Evolutionary conservation across 345 rosid genomes (phyloP), one percentile per base, ranked within the genome.

Genomic region (Mangifera indica): DNA sequence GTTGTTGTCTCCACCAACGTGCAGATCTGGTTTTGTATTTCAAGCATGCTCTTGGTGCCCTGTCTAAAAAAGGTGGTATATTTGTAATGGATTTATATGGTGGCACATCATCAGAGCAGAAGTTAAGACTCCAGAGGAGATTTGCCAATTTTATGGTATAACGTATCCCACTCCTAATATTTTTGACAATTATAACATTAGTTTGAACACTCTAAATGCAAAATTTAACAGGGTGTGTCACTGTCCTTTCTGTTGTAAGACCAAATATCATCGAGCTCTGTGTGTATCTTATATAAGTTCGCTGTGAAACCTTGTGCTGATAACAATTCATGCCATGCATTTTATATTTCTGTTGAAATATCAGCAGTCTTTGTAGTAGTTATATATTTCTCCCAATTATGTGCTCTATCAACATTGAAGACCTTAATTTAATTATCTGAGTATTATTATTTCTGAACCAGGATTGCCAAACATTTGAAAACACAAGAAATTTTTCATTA

Each of bases 81-180:
- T 93, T 93, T 68, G 96, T 82, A 60, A 89, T 93, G 93, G 97
- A 93, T 81, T 74, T 93, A 49, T 93, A 88, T 48, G 98, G 98
- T n/a, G 96, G 98, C 49, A 81, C 91, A 53, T 93, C 98, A 64
- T 87, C 93, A 9, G 98, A 93, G 83, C 71, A 80, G 71, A 85
- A 85, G 76, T 75, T 91, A 74, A 85, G 82, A 75, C 97, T 93
- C 75, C 93, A 87, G 79, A 83, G 96, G 70, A 88, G 80, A 74
- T 91, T 93, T 75, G 85, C 91, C 58, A 89, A 74, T 83, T 91
- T 91, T 73, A 89, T 87, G 83, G 97, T 91, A 87, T 59, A 57
- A 17, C 26, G 15, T 70, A 74, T 67, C 55, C 70, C 67, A 22
- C 44, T 63, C 24, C 51, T 21, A 17, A 25, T 12, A 55, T 29